Evolutionary conservation across 1,284 basidiomycete genomes (phyloP), one percentile per base, ranked within the genome.

Genomic region (Apiotrichum gamsii): DNA sequence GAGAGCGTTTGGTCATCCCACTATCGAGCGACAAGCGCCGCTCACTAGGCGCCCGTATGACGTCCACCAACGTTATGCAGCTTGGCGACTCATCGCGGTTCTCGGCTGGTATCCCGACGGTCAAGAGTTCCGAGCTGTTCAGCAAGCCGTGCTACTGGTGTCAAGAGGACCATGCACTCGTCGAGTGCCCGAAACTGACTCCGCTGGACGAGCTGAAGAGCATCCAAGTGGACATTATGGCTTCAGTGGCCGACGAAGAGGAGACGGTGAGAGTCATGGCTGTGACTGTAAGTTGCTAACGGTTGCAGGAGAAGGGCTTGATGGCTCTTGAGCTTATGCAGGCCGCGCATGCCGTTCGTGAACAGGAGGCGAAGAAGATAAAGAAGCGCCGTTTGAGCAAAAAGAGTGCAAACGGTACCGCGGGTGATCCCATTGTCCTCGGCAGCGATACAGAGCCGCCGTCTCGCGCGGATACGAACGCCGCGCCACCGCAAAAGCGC

Each of bases 51-150:
- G n/a, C n/a, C n/a, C n/a, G n/a, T n/a, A n/a, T n/a, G n/a, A n/a
- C 23, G 3, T 29, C 40, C n/a, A 20, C 37, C 5, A 32, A 25
- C 29, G 31, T 35, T 8, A n/a, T 52, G 14, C 51, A 52, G 23
- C 29, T 52, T 8, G 51, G 51, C 18, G 51, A 52, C 33, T 52
- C 51, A 23, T 52, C 51, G 6, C 43, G 51, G 1, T 45, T 52
- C 24, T 23, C 35, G 4, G 33, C 43, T 6, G 32, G 6, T 32
- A 40, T 16, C 11, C 21, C 28, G 16, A 25, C n/a, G 5, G 18
- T 16, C 4, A 21, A 2, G 6, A 28, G 23, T 9, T 13, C 1
- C 14, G 33, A 28, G 25, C 11, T 28, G 25, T 28, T 11, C 33
- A 11, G 18, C 13, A 25, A 19, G 6, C 19, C 10, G 13, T 52